These are phyloP conservation scores for Trichoderma atroviride DNA, from an alignment of 2,329 filamentous ascomycete genomes.

Conservation along the genomic window DNA sequence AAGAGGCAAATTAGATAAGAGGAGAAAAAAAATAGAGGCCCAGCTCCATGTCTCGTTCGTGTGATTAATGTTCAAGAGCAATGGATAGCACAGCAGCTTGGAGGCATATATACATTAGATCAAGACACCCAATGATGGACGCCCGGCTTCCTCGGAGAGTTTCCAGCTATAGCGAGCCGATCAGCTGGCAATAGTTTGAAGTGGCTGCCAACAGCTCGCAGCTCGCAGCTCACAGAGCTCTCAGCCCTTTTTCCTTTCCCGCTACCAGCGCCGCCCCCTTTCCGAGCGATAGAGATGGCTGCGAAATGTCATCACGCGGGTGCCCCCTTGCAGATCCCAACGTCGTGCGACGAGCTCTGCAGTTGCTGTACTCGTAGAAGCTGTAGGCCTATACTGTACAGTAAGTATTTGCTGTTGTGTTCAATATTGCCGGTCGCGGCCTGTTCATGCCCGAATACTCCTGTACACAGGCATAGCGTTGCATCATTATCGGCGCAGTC, in stretches of 20 bases:
- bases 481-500: neutral
- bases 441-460: neutral
- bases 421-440: neutral
- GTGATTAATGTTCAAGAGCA: neutral
- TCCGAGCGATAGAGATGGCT: constrained; percentile 2
- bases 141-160: constrained; percentile 22
- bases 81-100: neutral
- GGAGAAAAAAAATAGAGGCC: neutral
- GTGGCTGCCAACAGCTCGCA: constrained; percentile 8
- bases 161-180: neutral
- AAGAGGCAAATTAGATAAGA: neutral
- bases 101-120: neutral
- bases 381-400: neutral
- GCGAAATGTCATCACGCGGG: constrained; percentile 20
- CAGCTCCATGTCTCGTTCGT: neutral
- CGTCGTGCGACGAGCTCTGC: neutral
- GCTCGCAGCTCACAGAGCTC: neutral
- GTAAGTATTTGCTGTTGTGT: too few relatives aligned
- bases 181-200: neutral
- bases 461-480: neutral
- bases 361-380: neutral
- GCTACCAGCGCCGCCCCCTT: constrained; percentile 14
- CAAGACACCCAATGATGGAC: neutral
- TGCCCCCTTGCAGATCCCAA: constrained; percentile 18
- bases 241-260: neutral